Evolutionary conservation across 2,329 filamentous ascomycete genomes (phyloP), one percentile per base, ranked within the genome.

Genomic region (Eurotiales sp.): DNA sequence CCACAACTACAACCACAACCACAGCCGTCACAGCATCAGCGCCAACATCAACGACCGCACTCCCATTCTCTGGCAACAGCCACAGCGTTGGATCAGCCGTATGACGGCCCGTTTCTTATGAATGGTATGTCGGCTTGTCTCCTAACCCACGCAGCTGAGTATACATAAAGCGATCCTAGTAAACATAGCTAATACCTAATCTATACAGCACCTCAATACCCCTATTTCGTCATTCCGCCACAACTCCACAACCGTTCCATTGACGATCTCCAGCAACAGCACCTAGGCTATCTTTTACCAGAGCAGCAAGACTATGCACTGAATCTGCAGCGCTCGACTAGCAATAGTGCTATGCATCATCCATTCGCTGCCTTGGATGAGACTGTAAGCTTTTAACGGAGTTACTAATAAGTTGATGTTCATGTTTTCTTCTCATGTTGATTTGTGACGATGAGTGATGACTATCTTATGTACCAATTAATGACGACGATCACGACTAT

Each of bases 181-280:
- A 8, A 30, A 32, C 15, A 21, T 21, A 7, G 34, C 15, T n/a
- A n/a, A n/a, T n/a, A n/a, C n/a, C n/a, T n/a, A n/a, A n/a, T n/a
- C 10, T 21, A 37, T 25, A 8, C 21, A 27, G 34, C 21, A 36
- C 39, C 25, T 12, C 47, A 36, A 19, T 50, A 50, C 27, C 29
- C 37, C n/a, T 50, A 50, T 36, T 50, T 25, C 22, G 2, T 34
- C 43, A 50, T 36, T 50, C n/a, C 22, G 2, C 25, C 30, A 36
- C 46, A 15, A 27, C 14, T 34, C 3, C 47, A 50, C 10, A 19
- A 42, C 12, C 29, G 39, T 21, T 12, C 6, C 2, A 22, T 43
- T 17, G 21, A 43, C 10, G 10, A 34, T 15, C 39, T 32, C 11
- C 21, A 32, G 4, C 47, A 43, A 14, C 21, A 41, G 2, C 47